Percentiles rank a stretch among this genome's conserved stretches.
phyloP scores from a whole-genome alignment of 345 rosid species.

The Bruguiera gymnorhiza region DNA sequence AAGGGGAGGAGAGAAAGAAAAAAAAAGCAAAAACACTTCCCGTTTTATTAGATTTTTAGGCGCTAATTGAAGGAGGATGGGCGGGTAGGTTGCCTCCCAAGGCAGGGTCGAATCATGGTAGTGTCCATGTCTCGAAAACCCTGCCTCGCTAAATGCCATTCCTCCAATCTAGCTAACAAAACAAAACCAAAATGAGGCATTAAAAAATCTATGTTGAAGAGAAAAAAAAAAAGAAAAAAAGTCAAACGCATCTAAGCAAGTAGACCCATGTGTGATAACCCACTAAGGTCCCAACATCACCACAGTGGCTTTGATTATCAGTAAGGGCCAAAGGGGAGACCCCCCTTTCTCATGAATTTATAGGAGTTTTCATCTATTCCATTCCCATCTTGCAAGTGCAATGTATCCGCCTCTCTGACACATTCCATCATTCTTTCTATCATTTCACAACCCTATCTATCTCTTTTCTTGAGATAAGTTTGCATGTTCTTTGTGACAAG shows the following conservation, averaged over 20 bases:
- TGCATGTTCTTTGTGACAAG: slow-evolving; percentile 67
- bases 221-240: background rate
- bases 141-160: slow-evolving; percentile 44
- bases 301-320: slow-evolving; percentile 34
- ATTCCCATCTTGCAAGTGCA: slow-evolving; percentile 44
- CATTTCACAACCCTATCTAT: slow-evolving; percentile 18
- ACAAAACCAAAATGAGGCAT: slow-evolving; percentile 6
- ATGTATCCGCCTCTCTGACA: slow-evolving; percentile 62
- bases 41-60: background rate
- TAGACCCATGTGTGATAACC: slow-evolving; percentile 47
- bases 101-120: slow-evolving; percentile 54
- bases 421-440: slow-evolving; percentile 46
- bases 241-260: slow-evolving; percentile 26
- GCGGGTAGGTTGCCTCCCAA: slow-evolving; percentile 68
- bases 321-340: slow-evolving; percentile 5
- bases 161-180: slow-evolving; percentile 9
- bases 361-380: slow-evolving; percentile 29
- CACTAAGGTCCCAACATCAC: slow-evolving; percentile 69
- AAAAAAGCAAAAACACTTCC: background rate
- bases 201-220: background rate
- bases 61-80: slow-evolving; percentile 9
- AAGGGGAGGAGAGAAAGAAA: background rate
- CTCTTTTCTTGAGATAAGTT: slow-evolving; percentile 48
- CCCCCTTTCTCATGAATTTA: slow-evolving; percentile 29
- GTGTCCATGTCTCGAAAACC: slow-evolving; percentile 68